Base-by-base conservation (phyloP, 805 yeast species). In the Brettanomyces bruxellensis region DNA sequence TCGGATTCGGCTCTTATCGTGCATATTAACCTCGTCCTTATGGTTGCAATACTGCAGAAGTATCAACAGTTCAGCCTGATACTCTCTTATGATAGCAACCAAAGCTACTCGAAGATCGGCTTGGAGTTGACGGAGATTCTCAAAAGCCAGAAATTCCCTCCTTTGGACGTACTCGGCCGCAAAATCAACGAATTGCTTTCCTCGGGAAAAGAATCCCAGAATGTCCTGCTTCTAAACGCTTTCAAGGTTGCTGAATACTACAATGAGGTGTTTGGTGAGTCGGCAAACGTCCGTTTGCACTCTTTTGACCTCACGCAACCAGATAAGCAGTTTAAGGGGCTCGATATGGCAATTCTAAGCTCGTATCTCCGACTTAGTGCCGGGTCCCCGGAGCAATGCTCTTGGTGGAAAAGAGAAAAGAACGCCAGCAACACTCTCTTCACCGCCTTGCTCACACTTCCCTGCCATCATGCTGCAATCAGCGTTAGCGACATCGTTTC, bases 321-420 rank as follows among this genome's bases (percentile, higher is more conserved):
- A 42, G 38, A 52, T 46, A 44, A 47, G 30, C 55, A 62, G 1
- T 70, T 76, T 45, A 57, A 69, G 5, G 79, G 80, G 36, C 66
- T 76, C 32, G 87, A 83, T 49, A 62, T 84, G 49, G 70, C 77
- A 0, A 63, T 81, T 25, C 64, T 84, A 39, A 83, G 82, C 51
- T 71, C 72, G 41, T 78, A 76, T 48, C 68, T 89, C 51, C 81
- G 79, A 49, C 65, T 83, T 11, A 86, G 79, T 51, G 76, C 81
- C 22, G 68, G 52, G 22, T 54, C 68, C 12, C 69, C 73, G 8
- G 52, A 48, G 13, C 60, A 59, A 34, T 71, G 79, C 32, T 86
- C 81, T 62, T 90, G 96, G 96, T 89, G 93, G 89, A 83, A 77
- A 57, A 42, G 51, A 14, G 66, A 74, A 25, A 49, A 71, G 2